Evolutionary conservation across 805 yeast species (phyloP).

Genomic region (Wickerhamomyces ciferrii): DNA sequence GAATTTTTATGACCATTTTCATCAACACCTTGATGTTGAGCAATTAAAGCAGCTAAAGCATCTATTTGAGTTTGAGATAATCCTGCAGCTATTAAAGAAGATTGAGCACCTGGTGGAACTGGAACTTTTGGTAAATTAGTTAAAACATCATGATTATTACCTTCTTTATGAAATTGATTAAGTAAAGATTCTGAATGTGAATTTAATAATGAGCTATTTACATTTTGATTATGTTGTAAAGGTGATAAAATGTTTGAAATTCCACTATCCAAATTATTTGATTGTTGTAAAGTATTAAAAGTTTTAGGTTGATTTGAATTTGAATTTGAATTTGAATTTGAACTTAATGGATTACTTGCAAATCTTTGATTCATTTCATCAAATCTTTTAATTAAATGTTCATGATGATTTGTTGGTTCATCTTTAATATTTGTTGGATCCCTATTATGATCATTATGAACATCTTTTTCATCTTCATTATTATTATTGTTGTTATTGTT

Average conservation of each 20-base stretch:
- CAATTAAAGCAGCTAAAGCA: slow-evolving; percentile 66
- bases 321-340: too few relatives aligned
- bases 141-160: slow-evolving; percentile 22
- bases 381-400: slow-evolving; percentile 9
- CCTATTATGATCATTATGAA: not conserved
- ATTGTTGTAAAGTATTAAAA: slow-evolving; percentile 7
- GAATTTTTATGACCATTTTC: not conserved
- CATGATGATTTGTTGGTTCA: slow-evolving; percentile 3
- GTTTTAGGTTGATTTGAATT: slow-evolving; percentile 3
- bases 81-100: slow-evolving; percentile 60
- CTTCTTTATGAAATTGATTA: not conserved
- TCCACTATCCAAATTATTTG: slow-evolving; percentile 5
- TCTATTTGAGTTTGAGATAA: slow-evolving; percentile 65
- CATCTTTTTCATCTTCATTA: slow-evolving; percentile 7
- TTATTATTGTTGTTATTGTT: slow-evolving; percentile 7
- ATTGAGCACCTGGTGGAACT: slow-evolving; percentile 71
- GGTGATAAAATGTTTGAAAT: slow-evolving; percentile 9
- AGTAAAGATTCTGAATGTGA: not conserved
- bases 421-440: not conserved
- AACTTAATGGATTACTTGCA: not conserved
- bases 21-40: slow-evolving; percentile 48
- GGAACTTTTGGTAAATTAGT: slow-evolving; percentile 51
- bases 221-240: not conserved
- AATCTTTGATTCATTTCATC: slow-evolving; percentile 4
- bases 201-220: too few relatives aligned